These are phyloP conservation scores for Diaporthe batatas DNA, from an alignment of 2,329 filamentous ascomycete genomes.

Conservation along the genomic window DNA sequence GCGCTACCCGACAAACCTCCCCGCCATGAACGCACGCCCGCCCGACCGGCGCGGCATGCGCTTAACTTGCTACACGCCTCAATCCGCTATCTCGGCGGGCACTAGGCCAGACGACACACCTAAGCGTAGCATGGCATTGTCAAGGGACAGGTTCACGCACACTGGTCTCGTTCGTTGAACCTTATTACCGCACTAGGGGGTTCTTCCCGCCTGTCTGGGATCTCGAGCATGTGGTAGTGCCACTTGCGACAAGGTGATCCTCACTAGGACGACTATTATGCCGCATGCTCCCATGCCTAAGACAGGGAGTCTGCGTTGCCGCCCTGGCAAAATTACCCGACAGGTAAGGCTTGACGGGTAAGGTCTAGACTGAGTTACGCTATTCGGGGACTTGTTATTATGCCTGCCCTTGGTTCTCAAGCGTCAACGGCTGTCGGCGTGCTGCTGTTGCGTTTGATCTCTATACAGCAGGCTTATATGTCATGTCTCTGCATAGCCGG, in stretches of 20 bases:
- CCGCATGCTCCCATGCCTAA: not conserved
- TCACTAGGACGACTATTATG: slow-evolving; percentile 1
- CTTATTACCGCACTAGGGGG: slow-evolving; percentile 1
- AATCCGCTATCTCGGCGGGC: not conserved
- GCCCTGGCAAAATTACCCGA: slow-evolving; percentile 25
- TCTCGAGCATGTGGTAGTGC: too few relatives aligned
- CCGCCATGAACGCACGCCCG: not conserved
- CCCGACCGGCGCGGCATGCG: slow-evolving; percentile 3
- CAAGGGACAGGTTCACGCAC: slow-evolving; percentile 2
- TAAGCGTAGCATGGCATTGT: not conserved
- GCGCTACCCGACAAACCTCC: not conserved
- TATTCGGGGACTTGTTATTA: not conserved
- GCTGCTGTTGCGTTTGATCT: not conserved
- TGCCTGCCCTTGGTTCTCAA: slow-evolving; percentile 10
- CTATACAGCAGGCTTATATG: not conserved
- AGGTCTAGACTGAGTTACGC: not conserved
- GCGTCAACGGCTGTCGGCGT: not conserved
- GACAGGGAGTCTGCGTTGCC: not conserved
- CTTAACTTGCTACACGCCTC: slow-evolving; percentile 5
- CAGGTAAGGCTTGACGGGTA: slow-evolving; percentile 20
- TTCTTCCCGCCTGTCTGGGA: slow-evolving; percentile 13
- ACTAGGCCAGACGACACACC: not conserved
- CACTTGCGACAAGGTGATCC: slow-evolving; percentile 17
- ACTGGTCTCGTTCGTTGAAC: slow-evolving; percentile 6
- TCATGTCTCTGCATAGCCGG: not conserved